Base-by-base conservation (phyloP, 164 flowering plant genomes). In the Vitis rotundifolia region DNA sequence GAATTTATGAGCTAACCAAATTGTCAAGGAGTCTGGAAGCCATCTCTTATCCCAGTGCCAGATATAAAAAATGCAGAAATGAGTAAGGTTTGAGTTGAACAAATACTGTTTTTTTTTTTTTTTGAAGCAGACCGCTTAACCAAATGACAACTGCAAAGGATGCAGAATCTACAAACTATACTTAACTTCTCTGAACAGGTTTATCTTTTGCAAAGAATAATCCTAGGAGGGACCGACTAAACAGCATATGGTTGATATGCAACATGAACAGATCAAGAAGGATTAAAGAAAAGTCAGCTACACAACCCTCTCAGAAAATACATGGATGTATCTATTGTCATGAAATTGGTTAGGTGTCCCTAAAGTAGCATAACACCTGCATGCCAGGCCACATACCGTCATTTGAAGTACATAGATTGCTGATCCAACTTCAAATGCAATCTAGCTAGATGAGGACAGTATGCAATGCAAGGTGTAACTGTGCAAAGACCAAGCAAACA, bases 391-490 rank as follows among this genome's bases (percentile, higher is more conserved):
- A 13, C 49, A 47, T 16, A 31, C 8, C 4, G 19, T 31, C 37
- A 61, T 61, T 15, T 26, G 8, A 61, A 31, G 44, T 2, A 61
- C 15, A 8, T 26, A 16, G 37, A 18, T 31, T 26, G 49, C 64
- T 61, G 28, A 13, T 44, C 18, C 49, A 16, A 47, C 66, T 63
- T 63, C 2, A 19, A 18, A 9, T 48, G 49, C 18, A 3, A 37
- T 8, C n/a, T 53, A 18, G n/a, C 55, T 51, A 14, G 58, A 49
- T 22, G 47, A 64, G 48, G 22, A 48, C 68, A 64, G 48, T 19
- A 15, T 50, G 68, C 12, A 53, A 50, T 13, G 63, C 37, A 18
- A 63, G 66, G 53, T 9, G 15, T 63, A 63, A 63, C 18, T 54
- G 52, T 13, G 59, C 1, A 15, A 26, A 15, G 57, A 8, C 16